These are phyloP conservation scores for Cryptosporidium andersoni DNA, from an alignment of 169 alveolate genomes.

Conservation along the genomic window DNA sequence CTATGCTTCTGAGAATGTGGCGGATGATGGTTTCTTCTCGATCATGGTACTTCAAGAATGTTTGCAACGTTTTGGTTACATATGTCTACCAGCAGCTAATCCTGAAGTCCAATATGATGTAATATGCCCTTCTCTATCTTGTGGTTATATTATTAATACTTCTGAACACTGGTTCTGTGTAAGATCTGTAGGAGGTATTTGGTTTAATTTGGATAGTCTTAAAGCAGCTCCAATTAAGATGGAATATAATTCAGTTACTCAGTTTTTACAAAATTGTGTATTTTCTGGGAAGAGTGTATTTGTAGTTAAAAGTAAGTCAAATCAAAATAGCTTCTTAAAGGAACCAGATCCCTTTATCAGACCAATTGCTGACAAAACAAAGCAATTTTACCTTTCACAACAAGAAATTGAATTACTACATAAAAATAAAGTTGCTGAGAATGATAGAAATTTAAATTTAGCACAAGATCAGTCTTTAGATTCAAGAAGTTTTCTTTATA, in stretches of 20 bases:
- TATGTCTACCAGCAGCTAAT: slow-evolving; percentile 75
- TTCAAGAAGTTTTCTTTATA: slow-evolving; percentile 12
- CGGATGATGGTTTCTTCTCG: slow-evolving; percentile 79
- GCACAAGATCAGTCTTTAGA: background rate
- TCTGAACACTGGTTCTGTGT: slow-evolving; percentile 81
- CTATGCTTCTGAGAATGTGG: slow-evolving; percentile 75
- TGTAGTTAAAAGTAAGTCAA: slow-evolving; percentile 29
- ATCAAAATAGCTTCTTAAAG: slow-evolving; percentile 31
- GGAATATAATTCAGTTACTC: slow-evolving; percentile 68
- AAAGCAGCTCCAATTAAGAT: slow-evolving; percentile 76
- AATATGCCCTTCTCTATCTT: slow-evolving; percentile 74
- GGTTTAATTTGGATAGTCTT: slow-evolving; percentile 82
- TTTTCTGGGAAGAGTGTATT: slow-evolving; percentile 68
- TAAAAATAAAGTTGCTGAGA: slow-evolving; percentile 3
- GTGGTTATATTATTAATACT: slow-evolving; percentile 82
- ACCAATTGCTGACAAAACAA: slow-evolving; percentile 18
- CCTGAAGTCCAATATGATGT: slow-evolving; percentile 49
- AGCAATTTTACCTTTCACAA: slow-evolving; percentile 20
- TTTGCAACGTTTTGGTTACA: slow-evolving; percentile 78
- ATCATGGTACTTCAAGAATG: slow-evolving; percentile 79
- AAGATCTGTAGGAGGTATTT: slow-evolving; percentile 79
- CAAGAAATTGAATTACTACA: slow-evolving; percentile 30
- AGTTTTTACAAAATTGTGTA: slow-evolving; percentile 5
- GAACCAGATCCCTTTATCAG: slow-evolving; percentile 69
- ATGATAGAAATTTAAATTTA: background rate